Evolutionary conservation across 148 eudicot species (phyloP).

Genomic region (Vaccinium darrowii): DNA sequence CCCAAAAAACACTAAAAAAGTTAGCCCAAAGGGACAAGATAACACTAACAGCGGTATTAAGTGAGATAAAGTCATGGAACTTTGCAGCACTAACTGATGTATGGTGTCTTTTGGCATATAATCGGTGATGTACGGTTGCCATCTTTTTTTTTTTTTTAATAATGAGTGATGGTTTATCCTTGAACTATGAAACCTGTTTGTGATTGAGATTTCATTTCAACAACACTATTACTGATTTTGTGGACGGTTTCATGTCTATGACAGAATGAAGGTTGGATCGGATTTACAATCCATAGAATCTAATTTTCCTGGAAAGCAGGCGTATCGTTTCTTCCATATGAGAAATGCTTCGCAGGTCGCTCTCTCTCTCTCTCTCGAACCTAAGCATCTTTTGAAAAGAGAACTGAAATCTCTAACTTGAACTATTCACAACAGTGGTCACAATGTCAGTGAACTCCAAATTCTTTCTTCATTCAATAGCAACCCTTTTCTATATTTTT

Average conservation of each 20-base stretch:
- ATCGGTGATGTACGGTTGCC: background rate
- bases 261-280: conserved; percentile 46
- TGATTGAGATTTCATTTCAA: background rate
- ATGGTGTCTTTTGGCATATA: background rate
- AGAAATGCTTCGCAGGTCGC: conserved; percentile 74
- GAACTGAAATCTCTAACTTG: background rate
- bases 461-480: background rate
- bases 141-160: background rate
- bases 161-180: background rate
- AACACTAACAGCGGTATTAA: no score
- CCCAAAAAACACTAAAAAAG: no score
- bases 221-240: background rate
- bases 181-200: background rate
- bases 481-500: background rate
- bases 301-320: conserved; percentile 34
- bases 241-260: conserved; percentile 14
- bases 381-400: background rate
- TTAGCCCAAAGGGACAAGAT: no score
- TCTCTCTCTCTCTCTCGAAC: background rate
- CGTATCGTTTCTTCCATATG: conserved; percentile 65
- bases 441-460: background rate
- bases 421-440: background rate
- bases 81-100: conserved; percentile 4
- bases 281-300: conserved; percentile 34
- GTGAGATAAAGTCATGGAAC: background rate